Evolutionary conservation across 1,139 yeast species (phyloP).

Genomic region (Blastobotrys malaysiensis): DNA sequence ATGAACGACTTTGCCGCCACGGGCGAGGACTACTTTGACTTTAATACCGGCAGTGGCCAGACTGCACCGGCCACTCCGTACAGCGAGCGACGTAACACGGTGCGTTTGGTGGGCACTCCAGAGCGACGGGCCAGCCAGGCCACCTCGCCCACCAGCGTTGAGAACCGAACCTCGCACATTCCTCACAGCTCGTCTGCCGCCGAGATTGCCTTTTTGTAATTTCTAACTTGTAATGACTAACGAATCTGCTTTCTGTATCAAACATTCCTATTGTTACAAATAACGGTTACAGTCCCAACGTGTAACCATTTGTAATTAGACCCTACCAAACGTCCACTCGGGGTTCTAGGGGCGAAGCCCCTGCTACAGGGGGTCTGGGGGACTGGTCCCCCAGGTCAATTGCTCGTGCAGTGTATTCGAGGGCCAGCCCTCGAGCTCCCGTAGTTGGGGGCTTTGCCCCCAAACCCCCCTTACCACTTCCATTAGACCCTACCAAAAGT

Average conservation of each 20-base stretch:
- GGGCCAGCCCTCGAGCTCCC: too few species aligned
- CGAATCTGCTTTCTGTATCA: background rate
- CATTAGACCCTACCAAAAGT: too few species aligned
- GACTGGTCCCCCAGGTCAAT: too few species aligned
- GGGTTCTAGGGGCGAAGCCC: too few species aligned
- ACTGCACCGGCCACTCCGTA: background rate
- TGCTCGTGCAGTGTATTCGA: too few species aligned
- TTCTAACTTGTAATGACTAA: background rate
- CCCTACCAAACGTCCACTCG: too few species aligned
- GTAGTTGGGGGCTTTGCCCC: too few species aligned
- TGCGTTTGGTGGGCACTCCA: constrained; percentile 8
- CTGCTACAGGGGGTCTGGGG: too few species aligned
- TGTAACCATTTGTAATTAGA: too few species aligned
- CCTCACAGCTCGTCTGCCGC: constrained; percentile 20
- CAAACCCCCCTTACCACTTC: too few species aligned
- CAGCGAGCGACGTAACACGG: constrained; percentile 3
- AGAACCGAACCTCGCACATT: background rate
- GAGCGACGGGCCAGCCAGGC: constrained; percentile 6
- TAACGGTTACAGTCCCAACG: too few species aligned
- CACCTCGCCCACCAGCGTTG: constrained; percentile 5
- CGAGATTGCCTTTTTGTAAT: constrained; percentile 24
- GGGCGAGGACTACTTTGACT: background rate
- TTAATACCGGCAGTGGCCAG: background rate
- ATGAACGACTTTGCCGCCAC: constrained; percentile 5
- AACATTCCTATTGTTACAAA: too few species aligned